Base-by-base conservation (phyloP, 768 basidiomycete species). In the Calocybe gangraenosa region DNA sequence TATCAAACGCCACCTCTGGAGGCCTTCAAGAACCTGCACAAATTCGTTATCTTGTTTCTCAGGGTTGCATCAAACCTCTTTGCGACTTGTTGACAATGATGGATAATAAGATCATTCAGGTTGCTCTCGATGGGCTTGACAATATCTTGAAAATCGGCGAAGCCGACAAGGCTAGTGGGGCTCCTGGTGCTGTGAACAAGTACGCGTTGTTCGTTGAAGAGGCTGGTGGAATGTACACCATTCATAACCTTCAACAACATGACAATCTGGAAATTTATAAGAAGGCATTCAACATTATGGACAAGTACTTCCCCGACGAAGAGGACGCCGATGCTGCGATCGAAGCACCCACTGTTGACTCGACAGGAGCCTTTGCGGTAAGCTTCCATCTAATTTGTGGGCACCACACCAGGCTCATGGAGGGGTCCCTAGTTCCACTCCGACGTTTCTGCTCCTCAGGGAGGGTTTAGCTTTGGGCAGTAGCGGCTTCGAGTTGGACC, bases 71-170 rank as follows among this genome's bases (percentile, higher is more conserved):
- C 71, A 97, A 97, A 68, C 96, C 96, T 13, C 75, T 99, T 21
- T 99, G 96, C 63, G 96, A 99, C 59, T 73, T 99, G 41, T 76
- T 99, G 47, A 86, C 82, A 20, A 95, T 93, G 79, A 94, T 97
- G 92, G 96, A 99, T 70, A 98, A 98, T 80, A 99, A 99, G 75
- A 96, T 98, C 56, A 99, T 99, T 56, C 88, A 92, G 67, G 95
- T 98, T 32, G 95, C 95, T 15, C 81, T 99, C 37, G 96, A 99
- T 62, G 96, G 96, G 43, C 76, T 99, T 39, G 96, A 99, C 68
- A 99, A 99, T 67, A 92, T 98, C 57, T 73, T 99, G 55, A 97
- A 96, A 69, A 87, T 99, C 51, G 95, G 96, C 34, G 95, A 99
- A 69, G 81, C 85, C 59, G 96, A 99, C 68, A 97, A 87, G 69